Evolutionary conservation across 2,329 filamentous ascomycete genomes (phyloP), one percentile per base, ranked within the genome.

Genomic region (Colletotrichum agaves): DNA sequence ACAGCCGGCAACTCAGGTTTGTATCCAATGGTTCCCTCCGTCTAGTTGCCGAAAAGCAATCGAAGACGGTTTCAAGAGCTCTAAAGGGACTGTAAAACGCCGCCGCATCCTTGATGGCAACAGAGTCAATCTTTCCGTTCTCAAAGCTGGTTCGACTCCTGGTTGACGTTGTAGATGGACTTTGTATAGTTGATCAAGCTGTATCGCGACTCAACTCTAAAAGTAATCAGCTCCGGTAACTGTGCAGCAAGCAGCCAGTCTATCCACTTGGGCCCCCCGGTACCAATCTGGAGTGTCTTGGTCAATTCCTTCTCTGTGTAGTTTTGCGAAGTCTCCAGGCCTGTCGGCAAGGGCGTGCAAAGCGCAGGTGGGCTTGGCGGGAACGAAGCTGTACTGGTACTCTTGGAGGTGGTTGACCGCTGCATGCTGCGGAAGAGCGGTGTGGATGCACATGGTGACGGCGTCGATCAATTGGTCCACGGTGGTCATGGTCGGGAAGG

Each of bases 371-470:
- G 81, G n/a, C 71, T 83, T 84, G 56, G 80, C 79, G 44, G 78
- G 70, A 4, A 85, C 82, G 70, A 85, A 85, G 21, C 77, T 73
- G 67, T 83, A 78, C 74, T 85, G 85, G 73, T 82, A 85, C 65
- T 81, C 79, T 68, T 85, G 84, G 0, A 85, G 77, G 70, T 85
- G 85, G 73, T 85, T 85, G 67, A 85, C 79, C 5, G 83, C 80
- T 2, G 78, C 84, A 72, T 85, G 83, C 67, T 82, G 81, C 0
- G 84, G 82, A 1, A 81, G 77, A 6, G 84, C 83, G 53, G 84
- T 81, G 73, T 85, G 83, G 67, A 85, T 84, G 74, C 82, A 84
- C 83, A 86, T 85, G 23, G 81, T 84, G 21, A 84, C 74, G 3
- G 79, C 81, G 70, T 85, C 81, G 37, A 78, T 73, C 1, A 86